Conservation (phyloP, 768 basidiomycete genomes). For the Psilocybe cyanescens region DNA sequence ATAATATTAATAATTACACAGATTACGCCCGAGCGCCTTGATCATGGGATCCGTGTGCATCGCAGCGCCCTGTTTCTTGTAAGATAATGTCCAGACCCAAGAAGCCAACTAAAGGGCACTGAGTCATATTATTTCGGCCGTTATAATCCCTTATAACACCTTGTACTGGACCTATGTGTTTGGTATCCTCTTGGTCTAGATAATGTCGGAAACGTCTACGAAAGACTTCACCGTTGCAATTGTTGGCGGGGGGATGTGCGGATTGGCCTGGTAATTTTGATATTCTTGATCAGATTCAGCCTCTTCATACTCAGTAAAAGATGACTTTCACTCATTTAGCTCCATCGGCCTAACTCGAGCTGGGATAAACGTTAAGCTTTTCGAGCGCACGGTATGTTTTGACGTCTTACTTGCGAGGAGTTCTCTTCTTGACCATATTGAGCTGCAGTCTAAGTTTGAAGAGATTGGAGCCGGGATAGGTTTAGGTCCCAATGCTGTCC, state of each 20-base stretch:
- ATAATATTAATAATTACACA: no score
- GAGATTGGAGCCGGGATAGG: conserved; percentile 57
- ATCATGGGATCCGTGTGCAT: no score
- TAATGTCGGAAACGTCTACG: not conserved
- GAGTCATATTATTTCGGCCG: not conserved
- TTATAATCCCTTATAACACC: not conserved
- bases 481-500: conserved; percentile 51
- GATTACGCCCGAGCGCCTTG: no score
- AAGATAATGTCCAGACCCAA: no score
- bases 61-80: no score
- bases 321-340: conserved; percentile 16
- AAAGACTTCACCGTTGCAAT: conserved; percentile 53
- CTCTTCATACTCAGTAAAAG: not conserved
- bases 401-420: not conserved
- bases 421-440: not conserved
- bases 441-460: conserved; percentile 42
- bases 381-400: conserved; percentile 49
- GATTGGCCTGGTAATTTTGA: conserved; percentile 39
- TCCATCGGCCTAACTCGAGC: conserved; percentile 43
- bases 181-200: not conserved
- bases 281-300: not conserved
- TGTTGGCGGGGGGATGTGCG: conserved; percentile 60
- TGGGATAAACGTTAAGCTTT: conserved; percentile 51
- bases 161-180: not conserved
- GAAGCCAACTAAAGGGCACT: no score